These are phyloP conservation scores for Mycena rebaudengoi DNA, from an alignment of 768 basidiomycete species.

Conservation along the genomic window DNA sequence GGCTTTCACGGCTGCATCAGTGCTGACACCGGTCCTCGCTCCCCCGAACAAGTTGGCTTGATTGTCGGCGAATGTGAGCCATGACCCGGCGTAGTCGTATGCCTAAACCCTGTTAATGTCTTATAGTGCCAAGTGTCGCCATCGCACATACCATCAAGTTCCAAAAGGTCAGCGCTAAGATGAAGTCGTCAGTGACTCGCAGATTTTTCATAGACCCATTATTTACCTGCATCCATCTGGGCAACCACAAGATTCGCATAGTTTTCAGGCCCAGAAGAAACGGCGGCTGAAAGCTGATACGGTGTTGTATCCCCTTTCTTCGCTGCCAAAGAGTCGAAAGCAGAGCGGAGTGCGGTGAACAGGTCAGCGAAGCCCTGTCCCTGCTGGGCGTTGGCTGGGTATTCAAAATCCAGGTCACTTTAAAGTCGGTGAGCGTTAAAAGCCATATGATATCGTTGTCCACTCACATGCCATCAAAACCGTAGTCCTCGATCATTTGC, in stretches of 20 bases:
- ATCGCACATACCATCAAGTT: conserved; percentile 69
- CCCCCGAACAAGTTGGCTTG: conserved; percentile 77
- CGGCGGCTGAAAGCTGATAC: conserved; percentile 70
- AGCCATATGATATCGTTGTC: not conserved
- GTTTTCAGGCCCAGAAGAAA: conserved; percentile 68
- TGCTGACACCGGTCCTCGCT: conserved; percentile 67
- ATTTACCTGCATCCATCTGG: conserved; percentile 70
- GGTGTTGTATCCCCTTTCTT: conserved; percentile 68
- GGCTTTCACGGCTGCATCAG: conserved; percentile 70
- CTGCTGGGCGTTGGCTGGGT: conserved; percentile 63
- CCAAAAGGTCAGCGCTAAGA: conserved; percentile 71
- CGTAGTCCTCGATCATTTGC: conserved; percentile 74
- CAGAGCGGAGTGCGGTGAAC: conserved; percentile 65
- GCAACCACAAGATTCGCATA: conserved; percentile 65
- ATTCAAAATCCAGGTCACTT: conserved; percentile 84
- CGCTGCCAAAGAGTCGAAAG: conserved; percentile 64
- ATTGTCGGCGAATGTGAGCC: conserved; percentile 66
- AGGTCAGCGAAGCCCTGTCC: conserved; percentile 76
- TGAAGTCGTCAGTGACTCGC: not conserved
- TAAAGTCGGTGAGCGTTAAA: not conserved
- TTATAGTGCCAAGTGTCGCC: conserved; percentile 21
- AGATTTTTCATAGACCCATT: not conserved
- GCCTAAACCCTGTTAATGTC: conserved; percentile 1
- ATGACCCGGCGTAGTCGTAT: conserved; percentile 47
- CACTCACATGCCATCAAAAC: conserved; percentile 79